Conservation (phyloP, 2,329 filamentous ascomycete genomes). For the Acephala macrosclerotiorum region DNA sequence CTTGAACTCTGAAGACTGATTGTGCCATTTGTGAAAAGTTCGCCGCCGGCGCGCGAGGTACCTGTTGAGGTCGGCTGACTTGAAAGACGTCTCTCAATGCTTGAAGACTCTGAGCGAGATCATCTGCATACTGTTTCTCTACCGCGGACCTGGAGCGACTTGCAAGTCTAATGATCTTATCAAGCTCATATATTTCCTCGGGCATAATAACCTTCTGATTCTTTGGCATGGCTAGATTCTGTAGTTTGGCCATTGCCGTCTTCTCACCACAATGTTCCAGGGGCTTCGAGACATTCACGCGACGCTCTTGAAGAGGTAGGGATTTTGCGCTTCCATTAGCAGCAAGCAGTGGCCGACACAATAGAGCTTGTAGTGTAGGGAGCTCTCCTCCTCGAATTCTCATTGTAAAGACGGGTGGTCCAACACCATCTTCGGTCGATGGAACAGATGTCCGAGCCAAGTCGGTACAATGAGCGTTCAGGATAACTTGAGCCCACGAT, state of each 20-base stretch:
- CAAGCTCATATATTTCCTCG: background rate
- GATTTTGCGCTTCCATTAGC: too few species aligned
- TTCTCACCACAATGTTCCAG: background rate
- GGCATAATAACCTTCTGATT: background rate
- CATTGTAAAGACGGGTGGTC: background rate
- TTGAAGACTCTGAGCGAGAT: background rate
- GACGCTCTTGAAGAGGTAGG: background rate
- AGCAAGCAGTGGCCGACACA: background rate
- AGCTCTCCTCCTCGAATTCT: background rate
- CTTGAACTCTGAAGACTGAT: background rate
- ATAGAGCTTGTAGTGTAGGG: background rate
- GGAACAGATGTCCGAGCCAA: too few species aligned
- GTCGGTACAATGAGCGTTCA: background rate
- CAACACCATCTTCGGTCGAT: background rate
- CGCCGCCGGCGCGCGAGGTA: background rate
- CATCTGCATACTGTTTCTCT: background rate
- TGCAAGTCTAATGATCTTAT: background rate
- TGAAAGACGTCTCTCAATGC: background rate
- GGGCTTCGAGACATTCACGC: background rate
- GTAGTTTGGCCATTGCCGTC: background rate
- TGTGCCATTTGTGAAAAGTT: background rate
- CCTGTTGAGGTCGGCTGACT: background rate
- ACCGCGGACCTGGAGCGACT: background rate
- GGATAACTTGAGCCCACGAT: conserved; percentile 48
- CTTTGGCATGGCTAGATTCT: background rate